These are phyloP conservation scores for Epichloe sylvatica DNA, from an alignment of 2,329 filamentous ascomycete species.

Conservation along the genomic window DNA sequence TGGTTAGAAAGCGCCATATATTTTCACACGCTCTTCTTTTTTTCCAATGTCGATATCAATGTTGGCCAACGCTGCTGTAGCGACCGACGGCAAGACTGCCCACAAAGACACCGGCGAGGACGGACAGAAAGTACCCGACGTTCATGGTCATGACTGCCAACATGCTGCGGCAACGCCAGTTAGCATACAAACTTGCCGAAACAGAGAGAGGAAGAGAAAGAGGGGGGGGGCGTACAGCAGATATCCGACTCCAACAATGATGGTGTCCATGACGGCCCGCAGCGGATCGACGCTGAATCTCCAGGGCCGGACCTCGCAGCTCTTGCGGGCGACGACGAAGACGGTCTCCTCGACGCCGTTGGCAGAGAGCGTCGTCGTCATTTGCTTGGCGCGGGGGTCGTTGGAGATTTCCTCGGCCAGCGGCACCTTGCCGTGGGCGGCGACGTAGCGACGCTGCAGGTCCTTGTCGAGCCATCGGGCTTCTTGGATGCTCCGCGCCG, in stretches of 20 bases:
- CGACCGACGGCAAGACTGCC: slow-evolving; percentile 72
- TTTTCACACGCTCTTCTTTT: neutral
- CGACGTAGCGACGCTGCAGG: slow-evolving; percentile 61
- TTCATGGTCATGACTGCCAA: slow-evolving; percentile 85
- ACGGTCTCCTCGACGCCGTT: slow-evolving; percentile 75
- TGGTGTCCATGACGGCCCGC: slow-evolving; percentile 54
- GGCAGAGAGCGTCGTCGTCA: slow-evolving; percentile 46
- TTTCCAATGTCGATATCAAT: slow-evolving; percentile 14
- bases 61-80: slow-evolving; percentile 39
- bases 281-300: slow-evolving; percentile 67
- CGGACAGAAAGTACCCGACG: slow-evolving; percentile 68
- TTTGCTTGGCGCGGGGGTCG: slow-evolving; percentile 49
- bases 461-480: slow-evolving; percentile 56
- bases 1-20: neutral
- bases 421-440: slow-evolving; percentile 50
- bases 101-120: slow-evolving; percentile 70
- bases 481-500: slow-evolving; percentile 52
- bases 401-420: slow-evolving; percentile 44
- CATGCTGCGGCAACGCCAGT: slow-evolving; percentile 47
- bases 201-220: too few species aligned
- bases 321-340: slow-evolving; percentile 50
- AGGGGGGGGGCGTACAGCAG: slow-evolving; percentile 52
- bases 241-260: slow-evolving; percentile 67
- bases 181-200: neutral
- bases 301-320: slow-evolving; percentile 51